phyloP scores from a whole-genome alignment of 129 eudicot species.

The Flaveria bidentis region DNA sequence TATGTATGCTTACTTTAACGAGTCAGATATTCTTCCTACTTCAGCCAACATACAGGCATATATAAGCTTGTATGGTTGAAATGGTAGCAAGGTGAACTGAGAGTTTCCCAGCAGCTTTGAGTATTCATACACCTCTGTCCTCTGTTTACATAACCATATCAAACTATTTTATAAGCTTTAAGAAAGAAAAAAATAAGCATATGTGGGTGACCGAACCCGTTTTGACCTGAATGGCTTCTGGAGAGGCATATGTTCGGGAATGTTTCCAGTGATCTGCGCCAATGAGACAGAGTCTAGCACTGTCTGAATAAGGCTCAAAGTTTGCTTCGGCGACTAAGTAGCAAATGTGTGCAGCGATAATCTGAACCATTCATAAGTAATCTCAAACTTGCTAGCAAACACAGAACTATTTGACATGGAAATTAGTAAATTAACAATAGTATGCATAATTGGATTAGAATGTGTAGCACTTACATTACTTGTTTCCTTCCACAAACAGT shows the following conservation, averaged over 20 bases:
- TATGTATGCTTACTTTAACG: conserved; percentile 59
- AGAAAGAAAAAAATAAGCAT: background rate
- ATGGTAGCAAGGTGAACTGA: conserved; percentile 77
- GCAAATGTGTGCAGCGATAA: conserved; percentile 91
- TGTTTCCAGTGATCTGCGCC: conserved; percentile 93
- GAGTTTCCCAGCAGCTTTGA: conserved; percentile 86
- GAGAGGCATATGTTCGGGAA: conserved; percentile 92
- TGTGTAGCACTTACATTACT: conserved; percentile 64
- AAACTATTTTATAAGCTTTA: background rate
- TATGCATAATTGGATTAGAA: conserved; percentile 18
- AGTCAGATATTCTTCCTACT: conserved; percentile 88
- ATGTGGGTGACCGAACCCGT: background rate
- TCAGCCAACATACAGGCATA: conserved; percentile 98
- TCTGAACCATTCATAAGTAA: conserved; percentile 45
- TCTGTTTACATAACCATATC: conserved; percentile 42
- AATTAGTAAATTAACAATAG: background rate
- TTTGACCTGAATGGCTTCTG: conserved; percentile 95
- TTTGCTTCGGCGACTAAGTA: conserved; percentile 94
- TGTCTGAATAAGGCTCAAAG: conserved; percentile 89
- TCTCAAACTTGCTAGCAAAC: conserved; percentile 14
- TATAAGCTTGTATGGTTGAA: conserved; percentile 90
- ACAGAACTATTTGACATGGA: conserved; percentile 3
- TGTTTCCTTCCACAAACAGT: conserved; percentile 90
- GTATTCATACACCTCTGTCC: conserved; percentile 89
- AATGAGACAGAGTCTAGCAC: conserved; percentile 90